Conservation (phyloP, 164 flowering plant genomes). For the Paratinospora sagittata region DNA sequence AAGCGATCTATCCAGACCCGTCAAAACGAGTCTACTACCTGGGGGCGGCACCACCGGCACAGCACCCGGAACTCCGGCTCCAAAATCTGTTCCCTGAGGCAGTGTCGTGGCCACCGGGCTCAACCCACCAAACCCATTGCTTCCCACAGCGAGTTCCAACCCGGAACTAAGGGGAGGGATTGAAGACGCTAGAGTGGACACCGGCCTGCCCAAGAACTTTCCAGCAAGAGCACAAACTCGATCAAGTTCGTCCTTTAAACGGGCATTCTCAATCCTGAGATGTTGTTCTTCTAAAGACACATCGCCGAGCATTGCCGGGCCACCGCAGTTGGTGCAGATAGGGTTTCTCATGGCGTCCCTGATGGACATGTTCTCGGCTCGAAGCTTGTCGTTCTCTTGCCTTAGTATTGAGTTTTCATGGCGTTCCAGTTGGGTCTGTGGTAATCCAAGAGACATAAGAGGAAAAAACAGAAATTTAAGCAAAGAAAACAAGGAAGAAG, state of each 20-base stretch:
- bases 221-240: conserved; percentile 86
- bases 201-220: conserved; percentile 79
- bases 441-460: background rate
- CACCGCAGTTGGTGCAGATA: conserved; percentile 85
- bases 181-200: conserved; percentile 36
- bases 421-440: conserved; percentile 89
- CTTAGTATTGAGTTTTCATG: conserved; percentile 85
- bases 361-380: conserved; percentile 83
- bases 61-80: conserved; percentile 32
- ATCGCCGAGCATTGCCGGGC: conserved; percentile 85
- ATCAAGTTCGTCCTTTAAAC: conserved; percentile 79
- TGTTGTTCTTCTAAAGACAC: conserved; percentile 88
- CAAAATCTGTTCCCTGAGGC: conserved; percentile 48
- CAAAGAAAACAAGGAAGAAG: conserved; percentile 1
- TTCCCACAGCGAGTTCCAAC: conserved; percentile 80
- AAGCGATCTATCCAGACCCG: conserved; percentile 44
- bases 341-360: conserved; percentile 91
- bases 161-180: conserved; percentile 50
- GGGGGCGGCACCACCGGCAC: conserved; percentile 34
- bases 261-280: conserved; percentile 83
- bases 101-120: conserved; percentile 32
- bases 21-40: conserved; percentile 22
- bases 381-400: conserved; percentile 88
- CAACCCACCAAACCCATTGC: conserved; percentile 50
- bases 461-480: background rate